Conservation (phyloP, 2,329 filamentous ascomycete genomes). For the Chrysoporthe puriensis region DNA sequence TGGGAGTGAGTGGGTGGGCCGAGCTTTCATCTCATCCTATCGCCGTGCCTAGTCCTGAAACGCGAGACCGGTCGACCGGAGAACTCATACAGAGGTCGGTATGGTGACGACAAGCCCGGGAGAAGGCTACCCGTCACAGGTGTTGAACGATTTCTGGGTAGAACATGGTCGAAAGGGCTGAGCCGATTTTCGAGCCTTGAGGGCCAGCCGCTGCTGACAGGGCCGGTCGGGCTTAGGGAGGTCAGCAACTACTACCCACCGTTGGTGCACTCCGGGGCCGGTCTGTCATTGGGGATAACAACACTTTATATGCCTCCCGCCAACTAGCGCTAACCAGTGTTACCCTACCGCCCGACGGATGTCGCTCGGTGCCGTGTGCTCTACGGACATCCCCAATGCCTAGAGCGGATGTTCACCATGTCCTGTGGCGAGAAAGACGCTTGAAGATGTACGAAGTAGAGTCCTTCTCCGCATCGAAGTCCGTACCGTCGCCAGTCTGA, state of each 20-base stretch:
- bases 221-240: not conserved
- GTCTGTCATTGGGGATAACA: not conserved
- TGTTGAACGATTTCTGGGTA: too few relatives aligned
- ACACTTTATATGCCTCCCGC: too few relatives aligned
- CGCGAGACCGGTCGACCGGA: not conserved
- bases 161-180: too few relatives aligned
- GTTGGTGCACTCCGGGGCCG: not conserved
- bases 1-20: too few relatives aligned
- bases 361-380: not conserved
- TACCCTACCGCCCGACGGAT: not conserved
- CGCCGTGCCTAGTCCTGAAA: not conserved
- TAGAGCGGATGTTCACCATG: not conserved
- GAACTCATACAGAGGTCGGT: too few relatives aligned
- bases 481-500: not conserved
- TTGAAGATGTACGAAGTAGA: not conserved
- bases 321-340: not conserved
- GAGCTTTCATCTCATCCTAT: not conserved
- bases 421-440: not conserved
- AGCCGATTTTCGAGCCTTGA: not conserved
- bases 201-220: not conserved
- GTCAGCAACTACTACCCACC: not conserved
- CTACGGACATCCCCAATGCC: conserved; percentile 29
- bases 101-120: too few relatives aligned
- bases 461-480: not conserved
- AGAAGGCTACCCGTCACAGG: too few relatives aligned